Percentiles rank a stretch among this genome's conserved stretches.
phyloP scores from a whole-genome alignment of 1,139 yeast species.

The Petasospora rhodanensis region DNA sequence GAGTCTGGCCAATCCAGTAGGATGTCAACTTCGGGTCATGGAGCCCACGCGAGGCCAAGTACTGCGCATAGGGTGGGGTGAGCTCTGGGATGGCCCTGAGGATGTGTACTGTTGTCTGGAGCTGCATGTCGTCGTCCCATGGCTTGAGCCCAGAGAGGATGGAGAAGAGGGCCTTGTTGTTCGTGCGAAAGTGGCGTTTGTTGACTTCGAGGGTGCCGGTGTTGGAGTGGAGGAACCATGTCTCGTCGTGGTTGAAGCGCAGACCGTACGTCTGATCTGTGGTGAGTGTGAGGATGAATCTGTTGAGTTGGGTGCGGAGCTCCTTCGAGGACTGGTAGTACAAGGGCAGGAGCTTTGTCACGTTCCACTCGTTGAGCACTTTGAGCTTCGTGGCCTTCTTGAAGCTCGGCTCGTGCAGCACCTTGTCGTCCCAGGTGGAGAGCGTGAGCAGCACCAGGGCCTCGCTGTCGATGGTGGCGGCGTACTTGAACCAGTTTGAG shows the following conservation, averaged over 20 bases:
- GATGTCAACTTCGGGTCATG: conserved; percentile 72
- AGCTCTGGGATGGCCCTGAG: conserved; percentile 61
- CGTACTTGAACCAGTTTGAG: conserved; percentile 60
- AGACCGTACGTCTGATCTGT: conserved; percentile 58
- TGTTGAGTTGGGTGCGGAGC: conserved; percentile 35
- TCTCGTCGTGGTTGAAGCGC: conserved; percentile 53
- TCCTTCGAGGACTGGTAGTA: conserved; percentile 39
- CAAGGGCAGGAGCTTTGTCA: conserved; percentile 53
- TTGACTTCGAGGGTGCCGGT: conserved; percentile 34
- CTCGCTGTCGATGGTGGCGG: conserved; percentile 51
- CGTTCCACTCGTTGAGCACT: conserved; percentile 72
- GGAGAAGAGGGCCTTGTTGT: conserved; percentile 64
- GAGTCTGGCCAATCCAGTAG: conserved; percentile 76
- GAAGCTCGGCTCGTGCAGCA: conserved; percentile 58
- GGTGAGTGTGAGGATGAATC: conserved; percentile 47
- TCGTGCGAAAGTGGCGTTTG: conserved; percentile 47
- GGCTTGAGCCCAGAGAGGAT: conserved; percentile 68
- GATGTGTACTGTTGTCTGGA: conserved; percentile 49
- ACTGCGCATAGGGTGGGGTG: conserved; percentile 64
- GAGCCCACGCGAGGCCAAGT: conserved; percentile 51
- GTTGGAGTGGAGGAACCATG: conserved; percentile 41
- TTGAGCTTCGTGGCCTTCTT: conserved; percentile 68
- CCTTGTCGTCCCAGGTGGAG: conserved; percentile 42
- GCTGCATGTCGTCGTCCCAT: conserved; percentile 68
- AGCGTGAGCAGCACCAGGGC: conserved; percentile 41